Percentiles rank a stretch among this genome's conserved stretches.
Conservation (phyloP, 106 monocot species). For the Triglochin maritima region DNA sequence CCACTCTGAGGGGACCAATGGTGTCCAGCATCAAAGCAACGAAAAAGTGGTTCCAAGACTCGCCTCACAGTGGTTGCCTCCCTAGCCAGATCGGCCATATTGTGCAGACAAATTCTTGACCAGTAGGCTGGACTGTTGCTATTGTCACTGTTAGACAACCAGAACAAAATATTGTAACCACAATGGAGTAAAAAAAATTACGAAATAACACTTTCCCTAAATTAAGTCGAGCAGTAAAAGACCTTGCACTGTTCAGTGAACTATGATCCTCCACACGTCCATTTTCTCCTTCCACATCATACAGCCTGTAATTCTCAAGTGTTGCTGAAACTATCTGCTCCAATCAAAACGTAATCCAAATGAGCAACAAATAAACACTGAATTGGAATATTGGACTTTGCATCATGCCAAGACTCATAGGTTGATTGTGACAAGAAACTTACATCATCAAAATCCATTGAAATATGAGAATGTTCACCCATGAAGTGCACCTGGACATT, state of each 20-base stretch:
- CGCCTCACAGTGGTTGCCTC: conserved; percentile 83
- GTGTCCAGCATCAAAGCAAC: conserved; percentile 47
- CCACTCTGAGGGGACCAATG: conserved; percentile 55
- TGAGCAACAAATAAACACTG: not conserved
- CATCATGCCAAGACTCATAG: no score
- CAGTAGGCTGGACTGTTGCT: conserved; percentile 45
- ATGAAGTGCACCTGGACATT: conserved; percentile 62
- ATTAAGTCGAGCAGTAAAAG: conserved; percentile 1
- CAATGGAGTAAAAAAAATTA: not conserved
- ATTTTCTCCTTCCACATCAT: conserved; percentile 17
- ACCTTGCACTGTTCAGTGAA: conserved; percentile 24
- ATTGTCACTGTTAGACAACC: conserved; percentile 29
- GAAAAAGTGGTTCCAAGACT: conserved; percentile 65
- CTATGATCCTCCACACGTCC: conserved; percentile 8
- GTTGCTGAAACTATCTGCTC: conserved; percentile 59
- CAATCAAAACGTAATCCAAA: not conserved
- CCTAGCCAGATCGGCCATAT: conserved; percentile 70
- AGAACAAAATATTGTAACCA: not conserved
- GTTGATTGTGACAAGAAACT: conserved; percentile 8
- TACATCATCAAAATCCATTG: conserved; percentile 81
- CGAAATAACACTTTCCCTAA: not conserved
- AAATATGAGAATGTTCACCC: conserved; percentile 77
- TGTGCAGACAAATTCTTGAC: conserved; percentile 57
- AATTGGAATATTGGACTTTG: not conserved
- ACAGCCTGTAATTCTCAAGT: conserved; percentile 48